These are phyloP conservation scores for Euphrasia confusa DNA, from an alignment of 257 asterid species.

Conservation along the genomic window DNA sequence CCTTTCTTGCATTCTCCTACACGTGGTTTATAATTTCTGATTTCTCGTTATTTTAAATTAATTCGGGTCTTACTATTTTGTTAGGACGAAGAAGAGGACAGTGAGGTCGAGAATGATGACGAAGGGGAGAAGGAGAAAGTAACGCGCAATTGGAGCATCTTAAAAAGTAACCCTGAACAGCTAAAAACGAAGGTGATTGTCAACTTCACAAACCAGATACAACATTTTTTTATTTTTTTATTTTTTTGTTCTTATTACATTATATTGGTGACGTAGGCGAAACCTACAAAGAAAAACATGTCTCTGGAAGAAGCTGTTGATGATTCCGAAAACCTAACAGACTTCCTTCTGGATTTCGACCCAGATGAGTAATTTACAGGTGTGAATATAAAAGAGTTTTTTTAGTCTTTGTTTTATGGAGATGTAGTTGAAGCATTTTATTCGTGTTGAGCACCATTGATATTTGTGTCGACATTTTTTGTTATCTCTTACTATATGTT, in stretches of 20 bases:
- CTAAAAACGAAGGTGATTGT: not conserved
- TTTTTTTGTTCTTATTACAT: not conserved
- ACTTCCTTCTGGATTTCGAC: constrained; percentile 4
- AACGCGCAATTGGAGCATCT: not conserved
- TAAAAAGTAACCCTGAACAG: constrained; percentile 1
- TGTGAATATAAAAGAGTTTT: not conserved
- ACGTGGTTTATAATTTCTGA: not conserved
- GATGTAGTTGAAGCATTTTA: too few relatives aligned
- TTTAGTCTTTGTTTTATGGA: too few relatives aligned
- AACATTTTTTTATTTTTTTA: not conserved
- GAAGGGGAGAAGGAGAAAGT: not conserved
- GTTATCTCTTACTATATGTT: not conserved
- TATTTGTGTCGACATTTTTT: too few relatives aligned
- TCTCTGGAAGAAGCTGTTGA: constrained; percentile 2
- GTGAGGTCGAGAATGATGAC: not conserved
- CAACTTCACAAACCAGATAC: not conserved
- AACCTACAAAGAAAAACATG: not conserved
- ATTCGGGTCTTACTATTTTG: not conserved
- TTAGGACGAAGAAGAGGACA: constrained; percentile 4
- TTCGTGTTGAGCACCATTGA: too few relatives aligned
- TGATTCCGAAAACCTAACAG: not conserved
- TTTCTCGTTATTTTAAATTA: not conserved
- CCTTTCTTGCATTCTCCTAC: not conserved
- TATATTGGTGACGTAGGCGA: not conserved
- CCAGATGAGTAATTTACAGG: not conserved